These are phyloP conservation scores for Vitis hybrid DNA, from an alignment of 177 flowering plant genomes.

Conservation along the genomic window DNA sequence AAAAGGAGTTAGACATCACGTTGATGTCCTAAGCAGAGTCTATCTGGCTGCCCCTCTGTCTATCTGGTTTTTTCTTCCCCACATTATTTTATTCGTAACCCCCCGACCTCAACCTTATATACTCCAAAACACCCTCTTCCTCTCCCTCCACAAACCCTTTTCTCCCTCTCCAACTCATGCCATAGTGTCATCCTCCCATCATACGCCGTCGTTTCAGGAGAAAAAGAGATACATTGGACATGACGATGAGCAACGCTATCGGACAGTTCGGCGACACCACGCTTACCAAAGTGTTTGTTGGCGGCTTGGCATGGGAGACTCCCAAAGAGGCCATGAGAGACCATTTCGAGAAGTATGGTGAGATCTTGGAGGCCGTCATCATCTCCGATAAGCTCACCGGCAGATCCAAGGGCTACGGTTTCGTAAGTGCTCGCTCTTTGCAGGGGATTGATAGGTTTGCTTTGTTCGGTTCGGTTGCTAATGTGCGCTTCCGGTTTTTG, in stretches of 20 bases:
- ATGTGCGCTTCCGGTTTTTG: neutral
- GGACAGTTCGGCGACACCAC: conserved; percentile 77
- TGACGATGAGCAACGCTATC: conserved; percentile 19
- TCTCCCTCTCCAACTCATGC: neutral
- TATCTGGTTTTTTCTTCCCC: conserved; percentile 10
- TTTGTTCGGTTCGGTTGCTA: neutral
- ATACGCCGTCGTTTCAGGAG: no score
- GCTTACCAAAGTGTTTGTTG: conserved; percentile 86
- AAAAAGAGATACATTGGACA: neutral
- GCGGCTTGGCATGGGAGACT: conserved; percentile 99
- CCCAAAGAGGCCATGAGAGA: conserved; percentile 74
- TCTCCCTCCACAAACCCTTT: conserved; percentile 9
- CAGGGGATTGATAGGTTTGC: neutral
- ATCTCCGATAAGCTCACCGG: conserved; percentile 87
- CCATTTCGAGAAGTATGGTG: conserved; percentile 86
- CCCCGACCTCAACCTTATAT: neutral
- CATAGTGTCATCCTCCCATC: no score
- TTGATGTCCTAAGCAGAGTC: conserved; percentile 19
- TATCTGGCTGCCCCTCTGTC: conserved; percentile 37
- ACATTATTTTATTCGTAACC: neutral
- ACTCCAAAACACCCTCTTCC: neutral
- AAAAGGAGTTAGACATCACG: no score
- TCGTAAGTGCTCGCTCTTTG: conserved; percentile 47
- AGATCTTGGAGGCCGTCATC: conserved; percentile 92
- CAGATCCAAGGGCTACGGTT: conserved; percentile 98